phyloP scores from a whole-genome alignment of 23 red algal species.

The Pyropia haitanensis region DNA sequence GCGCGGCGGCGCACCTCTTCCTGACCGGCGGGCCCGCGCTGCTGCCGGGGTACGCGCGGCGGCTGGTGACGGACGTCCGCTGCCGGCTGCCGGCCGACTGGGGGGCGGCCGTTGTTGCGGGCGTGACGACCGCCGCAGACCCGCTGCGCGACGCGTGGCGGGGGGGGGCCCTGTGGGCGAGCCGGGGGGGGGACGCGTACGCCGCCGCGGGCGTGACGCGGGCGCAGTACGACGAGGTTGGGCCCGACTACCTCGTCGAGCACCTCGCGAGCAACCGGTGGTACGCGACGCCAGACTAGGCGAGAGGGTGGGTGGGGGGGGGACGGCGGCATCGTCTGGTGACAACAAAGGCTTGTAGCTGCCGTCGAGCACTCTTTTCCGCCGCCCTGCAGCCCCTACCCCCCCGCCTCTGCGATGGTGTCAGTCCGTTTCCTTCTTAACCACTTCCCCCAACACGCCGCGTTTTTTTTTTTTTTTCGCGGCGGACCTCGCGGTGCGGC shows the following conservation, averaged over 20 bases:
- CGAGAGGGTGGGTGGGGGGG: too few relatives aligned
- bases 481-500: too few relatives aligned
- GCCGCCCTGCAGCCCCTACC: too few relatives aligned
- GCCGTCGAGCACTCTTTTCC: too few relatives aligned
- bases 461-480: too few relatives aligned
- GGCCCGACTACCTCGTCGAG: slow-evolving; percentile 63
- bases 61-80: slow-evolving; percentile 35
- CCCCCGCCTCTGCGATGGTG: too few relatives aligned
- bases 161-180: slow-evolving; percentile 51
- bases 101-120: slow-evolving; percentile 33
- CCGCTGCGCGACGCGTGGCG: slow-evolving; percentile 60
- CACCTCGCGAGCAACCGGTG: slow-evolving; percentile 36
- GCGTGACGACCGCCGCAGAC: slow-evolving; percentile 27
- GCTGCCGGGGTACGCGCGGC: slow-evolving; percentile 18
- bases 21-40: slow-evolving; percentile 49
- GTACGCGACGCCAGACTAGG: too few relatives aligned
- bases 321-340: too few relatives aligned
- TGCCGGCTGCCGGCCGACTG: slow-evolving; percentile 28
- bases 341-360: too few relatives aligned
- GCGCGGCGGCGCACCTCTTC: slow-evolving; percentile 2
- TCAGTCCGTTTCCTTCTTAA: too few relatives aligned
- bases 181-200: slow-evolving; percentile 28
- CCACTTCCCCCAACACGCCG: too few relatives aligned
- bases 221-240: slow-evolving; percentile 62
- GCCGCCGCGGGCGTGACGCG: slow-evolving; percentile 30